Conservation (phyloP, 2,329 filamentous ascomycete genomes). For the Pseudogymnoascus sp. region DNA sequence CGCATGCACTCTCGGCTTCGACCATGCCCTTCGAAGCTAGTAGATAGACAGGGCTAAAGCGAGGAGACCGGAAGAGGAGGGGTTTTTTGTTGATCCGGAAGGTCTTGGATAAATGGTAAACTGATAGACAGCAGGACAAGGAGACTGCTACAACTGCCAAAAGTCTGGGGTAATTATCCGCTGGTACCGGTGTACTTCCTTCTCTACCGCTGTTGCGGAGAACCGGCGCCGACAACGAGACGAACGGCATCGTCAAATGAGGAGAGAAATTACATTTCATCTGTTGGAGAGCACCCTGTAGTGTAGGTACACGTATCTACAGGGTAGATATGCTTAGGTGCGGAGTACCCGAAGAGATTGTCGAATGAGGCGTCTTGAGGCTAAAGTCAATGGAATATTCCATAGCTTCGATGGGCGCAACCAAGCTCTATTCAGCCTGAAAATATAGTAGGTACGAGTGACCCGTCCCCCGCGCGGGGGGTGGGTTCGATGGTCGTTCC, state of each 20-base stretch:
- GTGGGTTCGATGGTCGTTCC: background rate
- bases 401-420: background rate
- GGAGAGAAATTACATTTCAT: background rate
- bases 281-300: too few species aligned
- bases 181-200: background rate
- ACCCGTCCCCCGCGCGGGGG: background rate
- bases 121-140: background rate
- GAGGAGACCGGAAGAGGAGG: background rate
- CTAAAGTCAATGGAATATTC: slow-evolving; percentile 4
- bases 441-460: background rate
- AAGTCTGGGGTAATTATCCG: slow-evolving; percentile 5
- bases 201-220: background rate
- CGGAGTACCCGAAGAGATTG: background rate
- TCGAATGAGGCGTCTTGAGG: slow-evolving; percentile 1
- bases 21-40: background rate
- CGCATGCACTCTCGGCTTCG: background rate
- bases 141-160: background rate
- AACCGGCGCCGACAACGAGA: background rate
- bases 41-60: background rate
- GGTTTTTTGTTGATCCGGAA: slow-evolving; percentile 3
- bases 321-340: too few species aligned
- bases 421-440: slow-evolving; percentile 1
- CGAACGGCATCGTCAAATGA: background rate
- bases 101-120: background rate
- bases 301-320: too few species aligned